Base-by-base conservation (phyloP, 208 protist species). In the Blastocrithidia nonstop region DNA sequence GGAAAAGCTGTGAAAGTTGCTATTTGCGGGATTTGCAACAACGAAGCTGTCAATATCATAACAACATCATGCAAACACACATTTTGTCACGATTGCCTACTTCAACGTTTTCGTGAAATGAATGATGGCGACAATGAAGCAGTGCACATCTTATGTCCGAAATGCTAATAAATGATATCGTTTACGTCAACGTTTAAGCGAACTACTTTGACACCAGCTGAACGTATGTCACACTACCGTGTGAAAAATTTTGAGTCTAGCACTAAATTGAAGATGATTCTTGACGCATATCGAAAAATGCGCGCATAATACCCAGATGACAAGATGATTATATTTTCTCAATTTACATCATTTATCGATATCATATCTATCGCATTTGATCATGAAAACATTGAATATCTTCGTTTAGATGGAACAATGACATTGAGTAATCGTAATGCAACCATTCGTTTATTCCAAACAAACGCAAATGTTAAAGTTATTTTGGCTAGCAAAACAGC, bases 281-380 rank as follows among this genome's bases (percentile, higher is more conserved):
- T 94, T 21, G 55, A 72, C 36, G 66, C 68, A 2, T 74, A 91
- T 41, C 45, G 70, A 4, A 58, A 67, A 8, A 88, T 94, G 75
- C 58, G 54, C 23, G 57, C 63, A 45, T 61, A 87, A 6, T 47
- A 64, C 46, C 73, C 71, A 13, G 57, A 65, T 22, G 81, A 88
- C 31, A 98, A 98, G 66, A 81, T 85, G 68, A 88, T 98, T 37
- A 87, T 99, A 11, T 98, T 99, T 54, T 96, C 88, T 8, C 96
- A 99, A 42, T 99, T 97, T 71, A 98, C 95, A 2, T 90, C 79
- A 0, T 96, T 98, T 61, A 88, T 99, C 57, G 91, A 98, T 54
- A 61, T 98, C 6, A 79, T 98, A 31, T 74, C 95, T 17, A 73
- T 80, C 0, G 56, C 76, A 1, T 57, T 99, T 1, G 54, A 74